A percentile compares a stretch with the other conserved stretches of the same genome.
Evolutionary conservation across 2,329 filamentous ascomycete genomes (phyloP).

Genomic region (Thelonectria discophora): DNA sequence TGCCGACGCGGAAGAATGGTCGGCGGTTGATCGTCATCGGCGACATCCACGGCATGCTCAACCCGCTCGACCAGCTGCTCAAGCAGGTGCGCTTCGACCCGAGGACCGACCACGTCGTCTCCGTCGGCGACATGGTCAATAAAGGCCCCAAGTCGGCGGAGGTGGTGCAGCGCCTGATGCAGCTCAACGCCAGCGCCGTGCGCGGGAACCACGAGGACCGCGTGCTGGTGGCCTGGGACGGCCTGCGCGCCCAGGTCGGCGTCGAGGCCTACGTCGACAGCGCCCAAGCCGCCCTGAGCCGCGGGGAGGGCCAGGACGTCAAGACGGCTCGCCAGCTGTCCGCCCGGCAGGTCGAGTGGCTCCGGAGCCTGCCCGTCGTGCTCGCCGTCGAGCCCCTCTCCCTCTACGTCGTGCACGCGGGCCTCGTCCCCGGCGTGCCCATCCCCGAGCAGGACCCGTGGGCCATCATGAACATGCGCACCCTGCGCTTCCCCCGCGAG

Average conservation of each 20-base stretch:
- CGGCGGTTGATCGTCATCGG: slow-evolving; percentile 82
- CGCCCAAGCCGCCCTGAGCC: slow-evolving; percentile 41
- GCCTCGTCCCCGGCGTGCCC: slow-evolving; percentile 78
- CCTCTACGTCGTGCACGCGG: slow-evolving; percentile 82
- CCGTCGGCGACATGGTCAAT: slow-evolving; percentile 81
- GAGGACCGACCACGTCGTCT: slow-evolving; percentile 73
- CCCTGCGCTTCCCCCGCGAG: slow-evolving; percentile 66
- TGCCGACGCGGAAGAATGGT: slow-evolving; percentile 49
- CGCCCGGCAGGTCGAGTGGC: slow-evolving; percentile 71
- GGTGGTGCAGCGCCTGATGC: slow-evolving; percentile 79
- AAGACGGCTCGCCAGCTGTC: slow-evolving; percentile 64
- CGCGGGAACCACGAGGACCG: slow-evolving; percentile 94
- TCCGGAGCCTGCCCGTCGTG: slow-evolving; percentile 79
- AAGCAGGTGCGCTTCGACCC: slow-evolving; percentile 68
- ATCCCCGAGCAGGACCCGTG: slow-evolving; percentile 78
- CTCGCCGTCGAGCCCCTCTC: slow-evolving; percentile 73
- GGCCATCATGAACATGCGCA: slow-evolving; percentile 93
- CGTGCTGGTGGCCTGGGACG: slow-evolving; percentile 72
- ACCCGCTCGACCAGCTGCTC: slow-evolving; percentile 72
- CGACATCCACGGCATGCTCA: slow-evolving; percentile 89
- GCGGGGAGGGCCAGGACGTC: slow-evolving; percentile 53
- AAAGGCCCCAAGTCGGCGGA: slow-evolving; percentile 87
- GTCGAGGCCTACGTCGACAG: slow-evolving; percentile 42
- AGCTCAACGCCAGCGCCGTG: slow-evolving; percentile 79
- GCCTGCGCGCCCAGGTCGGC: slow-evolving; percentile 38